phyloP scores from a whole-genome alignment of 352 stramenopile species.

The Peronospora belbahrii region DNA sequence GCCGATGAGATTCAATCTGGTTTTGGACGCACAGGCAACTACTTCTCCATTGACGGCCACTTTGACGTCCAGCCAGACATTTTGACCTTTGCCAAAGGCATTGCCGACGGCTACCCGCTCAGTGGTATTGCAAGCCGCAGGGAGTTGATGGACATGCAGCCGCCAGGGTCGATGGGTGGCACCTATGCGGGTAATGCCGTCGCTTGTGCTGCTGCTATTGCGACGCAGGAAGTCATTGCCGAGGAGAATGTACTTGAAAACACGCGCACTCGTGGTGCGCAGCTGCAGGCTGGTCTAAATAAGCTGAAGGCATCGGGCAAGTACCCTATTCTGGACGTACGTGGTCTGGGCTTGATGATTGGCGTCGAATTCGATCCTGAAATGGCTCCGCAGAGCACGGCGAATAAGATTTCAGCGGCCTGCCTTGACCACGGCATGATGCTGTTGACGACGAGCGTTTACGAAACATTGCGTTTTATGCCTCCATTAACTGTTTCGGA shows the following conservation, averaged over 20 bases:
- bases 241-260: constrained; percentile 89
- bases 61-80: constrained; percentile 87
- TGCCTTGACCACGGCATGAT: constrained; percentile 88
- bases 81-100: constrained; percentile 90
- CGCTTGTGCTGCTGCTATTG: constrained; percentile 86
- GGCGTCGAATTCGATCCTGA: constrained; percentile 86
- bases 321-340: constrained; percentile 81
- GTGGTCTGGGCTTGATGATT: constrained; percentile 90
- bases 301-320: constrained; percentile 64
- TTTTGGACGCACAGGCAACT: constrained; percentile 80
- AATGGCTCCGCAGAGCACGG: constrained; percentile 46
- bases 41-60: constrained; percentile 84
- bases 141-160: constrained; percentile 78
- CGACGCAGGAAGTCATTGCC: constrained; percentile 79
- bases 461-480: constrained; percentile 91
- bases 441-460: constrained; percentile 86
- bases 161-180: constrained; percentile 87
- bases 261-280: constrained; percentile 52
- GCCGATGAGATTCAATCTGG: constrained; percentile 90
- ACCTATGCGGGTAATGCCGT: constrained; percentile 91
- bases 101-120: constrained; percentile 88
- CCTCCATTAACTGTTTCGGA: constrained; percentile 83
- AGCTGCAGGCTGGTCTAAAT: constrained; percentile 70
- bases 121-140: constrained; percentile 83
- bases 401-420: constrained; percentile 60